Percentiles rank a stretch among this genome's conserved stretches.
These are phyloP conservation scores for Decorospora gaudefroyi DNA, from an alignment of 2,329 filamentous ascomycete genomes.

Conservation along the genomic window DNA sequence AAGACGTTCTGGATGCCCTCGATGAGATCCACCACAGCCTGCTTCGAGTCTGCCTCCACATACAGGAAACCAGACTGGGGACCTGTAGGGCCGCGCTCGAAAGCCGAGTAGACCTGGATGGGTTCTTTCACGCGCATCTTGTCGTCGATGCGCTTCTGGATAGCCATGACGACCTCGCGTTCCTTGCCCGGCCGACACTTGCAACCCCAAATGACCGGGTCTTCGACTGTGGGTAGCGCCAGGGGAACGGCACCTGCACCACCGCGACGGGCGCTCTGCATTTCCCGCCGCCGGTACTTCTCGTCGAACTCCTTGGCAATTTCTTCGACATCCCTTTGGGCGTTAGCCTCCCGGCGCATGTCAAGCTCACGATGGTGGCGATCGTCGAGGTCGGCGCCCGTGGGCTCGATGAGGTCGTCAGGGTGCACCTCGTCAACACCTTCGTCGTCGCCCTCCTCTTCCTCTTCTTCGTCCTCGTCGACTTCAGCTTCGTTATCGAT, in stretches of 20 bases:
- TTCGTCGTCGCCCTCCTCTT: conserved; percentile 78
- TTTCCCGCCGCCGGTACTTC: conserved; percentile 75
- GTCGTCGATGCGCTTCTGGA: conserved; percentile 88
- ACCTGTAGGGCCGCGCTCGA: conserved; percentile 74
- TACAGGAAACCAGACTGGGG: conserved; percentile 96
- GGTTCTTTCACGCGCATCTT: conserved; percentile 76
- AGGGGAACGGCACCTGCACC: conserved; percentile 53
- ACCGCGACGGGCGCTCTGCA: conserved; percentile 39
- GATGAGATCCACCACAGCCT: conserved; percentile 80
- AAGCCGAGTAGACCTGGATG: conserved; percentile 83
- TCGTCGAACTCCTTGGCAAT: conserved; percentile 80
- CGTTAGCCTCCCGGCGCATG: conserved; percentile 82
- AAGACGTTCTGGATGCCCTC: conserved; percentile 90
- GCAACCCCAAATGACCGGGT: conserved; percentile 94
- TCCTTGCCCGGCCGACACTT: conserved; percentile 96
- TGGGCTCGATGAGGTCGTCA: conserved; percentile 80
- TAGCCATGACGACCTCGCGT: conserved; percentile 81
- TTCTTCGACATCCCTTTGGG: conserved; percentile 90
- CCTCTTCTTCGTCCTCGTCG: conserved; percentile 83
- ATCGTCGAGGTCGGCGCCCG: conserved; percentile 82
- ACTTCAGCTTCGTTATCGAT: conserved; percentile 98
- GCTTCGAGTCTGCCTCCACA: conserved; percentile 85
- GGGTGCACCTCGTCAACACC: conserved; percentile 89
- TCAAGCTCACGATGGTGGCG: conserved; percentile 92
- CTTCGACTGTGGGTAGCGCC: conserved; percentile 88